Conservation (phyloP, 345 rosid species). For the Rhodomyrtus tomentosa region DNA sequence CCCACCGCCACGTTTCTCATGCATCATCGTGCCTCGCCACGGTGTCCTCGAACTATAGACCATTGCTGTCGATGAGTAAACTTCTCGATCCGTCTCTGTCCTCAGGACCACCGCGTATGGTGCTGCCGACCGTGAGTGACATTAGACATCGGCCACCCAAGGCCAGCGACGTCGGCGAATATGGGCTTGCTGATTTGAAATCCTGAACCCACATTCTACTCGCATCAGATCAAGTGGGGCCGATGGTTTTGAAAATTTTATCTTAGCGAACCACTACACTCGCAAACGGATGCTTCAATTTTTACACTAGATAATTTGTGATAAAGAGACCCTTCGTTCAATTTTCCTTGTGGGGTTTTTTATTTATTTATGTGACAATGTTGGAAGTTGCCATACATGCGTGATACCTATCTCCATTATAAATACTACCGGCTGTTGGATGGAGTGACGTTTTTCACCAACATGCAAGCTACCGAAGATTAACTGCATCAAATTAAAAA, state of each 20-base stretch:
- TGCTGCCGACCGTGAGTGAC: background rate
- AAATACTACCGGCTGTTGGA: background rate
- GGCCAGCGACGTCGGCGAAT: background rate
- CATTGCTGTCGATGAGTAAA: background rate
- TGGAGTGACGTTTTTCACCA: background rate
- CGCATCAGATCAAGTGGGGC: background rate
- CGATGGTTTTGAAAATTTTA: background rate
- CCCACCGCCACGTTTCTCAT: background rate
- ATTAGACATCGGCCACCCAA: background rate
- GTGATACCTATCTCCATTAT: background rate
- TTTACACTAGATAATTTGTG: background rate
- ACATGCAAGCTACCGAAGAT: background rate
- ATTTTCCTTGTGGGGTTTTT: background rate
- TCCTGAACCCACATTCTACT: background rate
- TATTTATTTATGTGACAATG: background rate
- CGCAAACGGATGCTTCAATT: accelerated
- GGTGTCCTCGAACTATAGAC: background rate
- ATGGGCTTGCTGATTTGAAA: background rate
- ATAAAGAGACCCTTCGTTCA: background rate
- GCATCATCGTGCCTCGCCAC: background rate
- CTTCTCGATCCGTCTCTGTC: background rate
- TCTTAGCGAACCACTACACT: background rate
- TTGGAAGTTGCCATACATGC: background rate
- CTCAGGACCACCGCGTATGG: background rate
- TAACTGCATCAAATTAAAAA: background rate